These are phyloP conservation scores for Cyclanthera cordifolia DNA, from an alignment of 306 rosid genomes.

Conservation along the genomic window DNA sequence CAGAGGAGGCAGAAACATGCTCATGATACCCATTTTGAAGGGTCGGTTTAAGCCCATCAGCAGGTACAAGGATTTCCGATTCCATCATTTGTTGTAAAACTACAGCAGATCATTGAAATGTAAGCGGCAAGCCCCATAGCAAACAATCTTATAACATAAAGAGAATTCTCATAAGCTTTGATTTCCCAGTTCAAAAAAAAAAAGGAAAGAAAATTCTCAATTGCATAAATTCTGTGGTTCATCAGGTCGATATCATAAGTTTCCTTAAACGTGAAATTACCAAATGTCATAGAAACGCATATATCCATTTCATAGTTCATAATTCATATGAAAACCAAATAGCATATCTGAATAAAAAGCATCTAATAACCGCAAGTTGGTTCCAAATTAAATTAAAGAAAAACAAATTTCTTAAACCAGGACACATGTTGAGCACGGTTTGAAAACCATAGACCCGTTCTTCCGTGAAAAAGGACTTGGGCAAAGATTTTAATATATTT, in stretches of 20 bases:
- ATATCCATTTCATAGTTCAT: background rate
- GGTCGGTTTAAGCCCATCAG: constrained; percentile 35
- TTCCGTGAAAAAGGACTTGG: background rate
- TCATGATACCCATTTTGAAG: constrained; percentile 50
- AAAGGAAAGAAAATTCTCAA: background rate
- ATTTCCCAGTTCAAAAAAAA: no score
- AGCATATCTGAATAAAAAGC: background rate
- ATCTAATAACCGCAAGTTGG: background rate
- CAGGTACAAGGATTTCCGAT: constrained; percentile 28
- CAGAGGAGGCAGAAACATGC: constrained; percentile 20
- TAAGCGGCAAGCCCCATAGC: background rate
- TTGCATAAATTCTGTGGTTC: background rate
- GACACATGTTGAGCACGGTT: background rate
- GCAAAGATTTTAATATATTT: background rate
- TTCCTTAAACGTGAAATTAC: background rate
- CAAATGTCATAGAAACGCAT: background rate
- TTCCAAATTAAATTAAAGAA: background rate
- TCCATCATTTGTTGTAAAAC: constrained; percentile 53
- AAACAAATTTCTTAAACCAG: background rate
- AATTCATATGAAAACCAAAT: background rate
- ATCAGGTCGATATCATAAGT: background rate
- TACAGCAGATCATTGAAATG: constrained; percentile 17
- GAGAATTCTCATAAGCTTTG: background rate
- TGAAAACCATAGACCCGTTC: background rate
- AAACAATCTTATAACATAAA: background rate